Percentiles rank a stretch among this genome's conserved stretches.
phyloP scores from a whole-genome alignment of 805 yeast species.

The Candida glaebosa region DNA sequence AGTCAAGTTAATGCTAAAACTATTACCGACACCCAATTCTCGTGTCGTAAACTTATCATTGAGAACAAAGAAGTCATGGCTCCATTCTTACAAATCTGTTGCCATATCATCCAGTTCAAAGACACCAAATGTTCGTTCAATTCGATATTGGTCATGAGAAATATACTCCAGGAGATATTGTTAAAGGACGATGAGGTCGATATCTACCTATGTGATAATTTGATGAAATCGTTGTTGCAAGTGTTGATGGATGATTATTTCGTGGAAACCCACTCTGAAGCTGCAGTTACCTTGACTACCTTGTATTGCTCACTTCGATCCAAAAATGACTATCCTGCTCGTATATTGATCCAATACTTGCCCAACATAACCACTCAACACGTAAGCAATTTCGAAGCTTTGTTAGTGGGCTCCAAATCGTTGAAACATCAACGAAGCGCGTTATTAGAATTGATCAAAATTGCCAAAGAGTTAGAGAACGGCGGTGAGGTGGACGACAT shows the following conservation, averaged over 20 bases:
- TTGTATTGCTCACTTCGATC: slow-evolving; percentile 71
- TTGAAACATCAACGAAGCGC: slow-evolving; percentile 78
- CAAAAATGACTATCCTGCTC: slow-evolving; percentile 66
- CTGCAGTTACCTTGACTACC: slow-evolving; percentile 82
- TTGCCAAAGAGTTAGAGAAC: slow-evolving; percentile 44
- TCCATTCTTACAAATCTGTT: slow-evolving; percentile 70
- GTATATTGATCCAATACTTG: slow-evolving; percentile 50
- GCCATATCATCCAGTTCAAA: slow-evolving; percentile 74
- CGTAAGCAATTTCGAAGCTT: slow-evolving; percentile 59
- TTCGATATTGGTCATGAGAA: slow-evolving; percentile 75
- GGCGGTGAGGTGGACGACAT: slow-evolving; percentile 39
- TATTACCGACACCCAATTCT: slow-evolving; percentile 57
- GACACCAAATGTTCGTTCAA: slow-evolving; percentile 93
- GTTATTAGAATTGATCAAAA: slow-evolving; percentile 69
- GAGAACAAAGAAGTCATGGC: slow-evolving; percentile 65
- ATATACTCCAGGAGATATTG: slow-evolving; percentile 65
- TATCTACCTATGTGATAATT: slow-evolving; percentile 56
- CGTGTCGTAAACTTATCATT: slow-evolving; percentile 63
- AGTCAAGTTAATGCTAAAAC: slow-evolving; percentile 66
- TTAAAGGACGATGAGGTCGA: slow-evolving; percentile 75
- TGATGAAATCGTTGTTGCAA: slow-evolving; percentile 65
- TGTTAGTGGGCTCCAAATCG: slow-evolving; percentile 61
- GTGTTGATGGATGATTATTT: slow-evolving; percentile 73
- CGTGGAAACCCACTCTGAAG: slow-evolving; percentile 85
- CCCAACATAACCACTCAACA: slow-evolving; percentile 55